These are phyloP conservation scores for Skeletonema menzelii DNA, from an alignment of 108 stramenopile species.

Conservation along the genomic window DNA sequence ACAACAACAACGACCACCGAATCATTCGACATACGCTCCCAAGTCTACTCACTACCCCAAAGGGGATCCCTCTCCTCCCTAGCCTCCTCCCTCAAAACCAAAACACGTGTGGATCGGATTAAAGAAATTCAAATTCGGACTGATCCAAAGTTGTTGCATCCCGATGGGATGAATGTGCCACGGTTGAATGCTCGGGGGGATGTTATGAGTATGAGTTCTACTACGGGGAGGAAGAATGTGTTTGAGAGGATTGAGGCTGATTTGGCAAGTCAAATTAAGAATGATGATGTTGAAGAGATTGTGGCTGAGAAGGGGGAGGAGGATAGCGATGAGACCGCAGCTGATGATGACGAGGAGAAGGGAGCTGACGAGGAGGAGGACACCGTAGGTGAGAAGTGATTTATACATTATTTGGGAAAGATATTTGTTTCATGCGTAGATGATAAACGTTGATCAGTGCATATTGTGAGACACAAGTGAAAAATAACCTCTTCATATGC, in stretches of 20 bases:
- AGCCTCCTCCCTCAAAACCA: slow-evolving; percentile 34
- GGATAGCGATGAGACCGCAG: not conserved
- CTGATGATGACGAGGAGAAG: not conserved
- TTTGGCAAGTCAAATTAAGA: not conserved
- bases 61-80: slow-evolving; percentile 34
- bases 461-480: not conserved
- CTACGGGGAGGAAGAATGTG: slow-evolving; percentile 21
- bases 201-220: slow-evolving; percentile 23
- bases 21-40: not conserved
- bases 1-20: not conserved
- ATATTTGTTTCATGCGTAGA: not conserved
- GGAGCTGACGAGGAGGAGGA: not conserved
- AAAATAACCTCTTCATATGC: not conserved
- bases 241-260: slow-evolving; percentile 41
- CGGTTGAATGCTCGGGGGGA: slow-evolving; percentile 29
- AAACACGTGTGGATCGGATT: slow-evolving; percentile 41
- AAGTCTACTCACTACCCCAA: not conserved
- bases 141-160: slow-evolving; percentile 28
- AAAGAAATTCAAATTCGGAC: slow-evolving; percentile 14
- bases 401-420: not conserved
- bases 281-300: not conserved
- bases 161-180: slow-evolving; percentile 43
- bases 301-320: not conserved
- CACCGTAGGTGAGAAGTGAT: not conserved
- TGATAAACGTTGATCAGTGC: not conserved